Percentiles rank a stretch among this genome's conserved stretches.
Evolutionary conservation across 192 early-diverging fungal genomes (phyloP).

Genomic region (Thamnidium elegans): DNA sequence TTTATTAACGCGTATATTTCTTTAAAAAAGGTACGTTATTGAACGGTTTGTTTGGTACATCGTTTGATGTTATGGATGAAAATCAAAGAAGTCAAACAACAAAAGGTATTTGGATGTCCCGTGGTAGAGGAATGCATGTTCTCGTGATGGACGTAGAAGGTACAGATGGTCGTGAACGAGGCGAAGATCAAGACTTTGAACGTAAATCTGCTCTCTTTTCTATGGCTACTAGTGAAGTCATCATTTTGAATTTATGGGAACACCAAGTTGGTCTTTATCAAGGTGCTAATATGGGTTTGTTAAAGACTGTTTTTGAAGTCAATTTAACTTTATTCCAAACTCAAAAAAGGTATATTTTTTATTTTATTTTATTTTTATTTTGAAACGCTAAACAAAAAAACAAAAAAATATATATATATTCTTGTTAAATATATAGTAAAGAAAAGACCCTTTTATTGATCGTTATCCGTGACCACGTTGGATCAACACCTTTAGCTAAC

Average conservation of each 20-base stretch:
- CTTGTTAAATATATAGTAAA: slow-evolving; percentile 48
- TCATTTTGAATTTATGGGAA: slow-evolving; percentile 99
- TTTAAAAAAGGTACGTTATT: slow-evolving; percentile 75
- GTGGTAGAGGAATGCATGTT: slow-evolving; percentile 74
- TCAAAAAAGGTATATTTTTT: slow-evolving; percentile 55
- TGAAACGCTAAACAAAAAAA: background rate
- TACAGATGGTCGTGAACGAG: slow-evolving; percentile 96
- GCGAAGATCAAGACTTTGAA: slow-evolving; percentile 99
- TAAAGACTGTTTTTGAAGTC: slow-evolving; percentile 99
- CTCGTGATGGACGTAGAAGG: slow-evolving; percentile 99
- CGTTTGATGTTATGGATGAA: slow-evolving; percentile 96
- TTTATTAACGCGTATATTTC: background rate
- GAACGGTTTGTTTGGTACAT: slow-evolving; percentile 92
- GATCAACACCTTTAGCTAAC: slow-evolving; percentile 78
- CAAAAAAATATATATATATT: background rate
- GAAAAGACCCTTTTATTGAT: slow-evolving; percentile 95
- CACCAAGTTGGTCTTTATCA: slow-evolving; percentile 97
- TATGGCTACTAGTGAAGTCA: slow-evolving; percentile 89
- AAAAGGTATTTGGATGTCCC: slow-evolving; percentile 96
- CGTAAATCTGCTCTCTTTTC: slow-evolving; percentile 97
- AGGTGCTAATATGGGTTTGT: slow-evolving; percentile 97
- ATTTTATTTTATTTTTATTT: background rate
- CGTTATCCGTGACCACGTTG: slow-evolving; percentile 95
- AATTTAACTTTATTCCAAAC: slow-evolving; percentile 94
- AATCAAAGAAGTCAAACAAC: slow-evolving; percentile 85